Evolutionary conservation across 495 filamentous ascomycete species (phyloP), one percentile per base, ranked within the genome.

Genomic region (Physcia stellaris): DNA sequence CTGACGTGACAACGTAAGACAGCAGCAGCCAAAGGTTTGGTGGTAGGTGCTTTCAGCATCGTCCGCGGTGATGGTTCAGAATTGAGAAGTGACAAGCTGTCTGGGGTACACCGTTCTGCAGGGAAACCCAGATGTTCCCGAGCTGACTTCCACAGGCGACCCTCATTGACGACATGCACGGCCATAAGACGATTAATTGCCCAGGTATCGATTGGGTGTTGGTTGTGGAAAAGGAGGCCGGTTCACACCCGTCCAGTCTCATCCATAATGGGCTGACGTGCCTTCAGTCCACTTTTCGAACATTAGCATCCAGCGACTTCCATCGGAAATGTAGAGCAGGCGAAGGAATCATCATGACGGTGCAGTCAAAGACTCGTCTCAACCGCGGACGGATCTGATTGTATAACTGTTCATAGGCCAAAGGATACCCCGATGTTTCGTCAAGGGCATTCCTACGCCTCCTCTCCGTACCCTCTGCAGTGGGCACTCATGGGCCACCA

Each of bases 211-310:
- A 69, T 32, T 94, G 85, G 86, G 62, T 95, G 19, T 51, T 96
- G 0, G 69, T 95, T 0, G 70, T 98, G 24, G 90, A 98, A 54
- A 98, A 98, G 62, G 90, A 98, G 66, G 86, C 81, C 51, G 30
- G 52, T 2, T 21, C 9, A 18, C n/a, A n/a, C n/a, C 16, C 17
- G 15, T 15, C 13, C 31, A n/a, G 22, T 33, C 1, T 16, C 15
- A n/a, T 9, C 1, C 26, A 26, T n/a, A 3, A 46, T 5, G 16
- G 17, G 31, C 46, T 57, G n/a, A 55, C 30, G 32, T 30, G 6
- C 5, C 37, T 15, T 21, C 35, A 88, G 85, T 83, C 86, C 12
- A 80, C 83, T 0, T 95, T 93, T 50, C 77, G 81, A 7, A 74
- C 75, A 16, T 58, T 90, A 7, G 68, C 67, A 22, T 56, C 64